Percentiles rank a stretch among this genome's conserved stretches.
Evolutionary conservation across 768 basidiomycete species (phyloP).

Genomic region (Chiua virens): DNA sequence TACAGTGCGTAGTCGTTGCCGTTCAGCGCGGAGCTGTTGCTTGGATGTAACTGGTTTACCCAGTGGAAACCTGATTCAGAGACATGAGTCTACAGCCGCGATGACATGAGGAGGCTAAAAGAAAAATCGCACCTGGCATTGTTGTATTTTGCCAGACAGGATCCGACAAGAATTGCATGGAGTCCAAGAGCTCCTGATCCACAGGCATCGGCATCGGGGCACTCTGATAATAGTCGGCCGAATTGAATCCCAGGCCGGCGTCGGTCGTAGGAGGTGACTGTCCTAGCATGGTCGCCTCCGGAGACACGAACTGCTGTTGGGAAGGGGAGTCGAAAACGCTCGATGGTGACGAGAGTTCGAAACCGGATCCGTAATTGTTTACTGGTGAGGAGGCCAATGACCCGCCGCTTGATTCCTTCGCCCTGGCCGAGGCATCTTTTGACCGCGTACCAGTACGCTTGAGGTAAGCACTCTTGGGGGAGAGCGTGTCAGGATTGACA

Average conservation of each 20-base stretch:
- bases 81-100: background rate
- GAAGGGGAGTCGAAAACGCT: conserved; percentile 38
- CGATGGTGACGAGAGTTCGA: conserved; percentile 23
- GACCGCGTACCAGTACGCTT: conserved; percentile 13
- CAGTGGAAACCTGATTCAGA: conserved; percentile 34
- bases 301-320: conserved; percentile 35
- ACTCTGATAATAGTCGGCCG: conserved; percentile 43
- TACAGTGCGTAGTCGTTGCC: conserved; percentile 30
- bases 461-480: conserved; percentile 1
- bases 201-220: conserved; percentile 54
- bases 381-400: conserved; percentile 1
- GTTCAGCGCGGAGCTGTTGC: conserved; percentile 13
- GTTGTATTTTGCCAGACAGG: conserved; percentile 57
- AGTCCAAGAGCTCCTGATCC: conserved; percentile 59
- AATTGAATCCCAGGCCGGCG: conserved; percentile 18
- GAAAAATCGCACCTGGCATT: conserved; percentile 46
- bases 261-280: conserved; percentile 10
- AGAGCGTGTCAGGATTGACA: conserved; percentile 25
- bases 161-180: conserved; percentile 58
- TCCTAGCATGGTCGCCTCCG: conserved; percentile 32
- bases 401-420: conserved; percentile 7
- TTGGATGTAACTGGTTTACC: conserved; percentile 32
- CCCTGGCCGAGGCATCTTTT: conserved; percentile 7
- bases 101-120: background rate
- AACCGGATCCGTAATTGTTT: conserved; percentile 9